Evolutionary conservation across 495 filamentous ascomycete species (phyloP), one percentile per base, ranked within the genome.

Genomic region (Aspergillus incahuasiensis): DNA sequence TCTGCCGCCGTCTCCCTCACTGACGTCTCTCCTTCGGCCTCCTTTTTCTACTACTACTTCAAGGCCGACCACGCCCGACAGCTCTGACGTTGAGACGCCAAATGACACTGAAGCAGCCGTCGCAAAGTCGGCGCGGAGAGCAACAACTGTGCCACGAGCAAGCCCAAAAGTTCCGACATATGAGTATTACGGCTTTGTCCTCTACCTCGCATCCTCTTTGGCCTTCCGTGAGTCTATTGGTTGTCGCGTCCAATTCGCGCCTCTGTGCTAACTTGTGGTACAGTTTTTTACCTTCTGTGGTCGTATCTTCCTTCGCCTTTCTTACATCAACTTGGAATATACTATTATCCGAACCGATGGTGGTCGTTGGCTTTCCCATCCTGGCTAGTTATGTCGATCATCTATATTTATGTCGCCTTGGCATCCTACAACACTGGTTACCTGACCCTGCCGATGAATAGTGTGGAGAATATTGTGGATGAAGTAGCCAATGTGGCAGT

Each of bases 131-230:
- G 84, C 82, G 48, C 79, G 81, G 21, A 77, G 76, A 22, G 81
- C 86, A 34, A 84, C 84, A 41, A 88, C 88, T 0, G 84, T 96
- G 13, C 90, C 94, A 1, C 86, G 91, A 34, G 94, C 91, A 15
- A 86, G 86, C 41, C 94, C 94, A 0, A 92, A 91, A 61, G 91
- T 97, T 1, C 94, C 94, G 8, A 98, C 94, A 0, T 97, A 98
- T 70, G 94, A 98, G 66, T 98, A 98, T 80, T 97, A 98, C 68
- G 94, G 94, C 58, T 97, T 98, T 73, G 92, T 94, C 48, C 80
- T 98, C 22, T 97, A 98, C 68, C 79, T 98, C 22, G 86, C 89
- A 62, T 89, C 85, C 34, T 86, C 82, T 13, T 73, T 91, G 35
- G 83, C 81, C 1, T 97, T 97, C 67, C 68, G 79, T 82, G 61